Base-by-base conservation (phyloP, 2,329 filamentous ascomycete genomes). In the Fusarium miscanthi region DNA sequence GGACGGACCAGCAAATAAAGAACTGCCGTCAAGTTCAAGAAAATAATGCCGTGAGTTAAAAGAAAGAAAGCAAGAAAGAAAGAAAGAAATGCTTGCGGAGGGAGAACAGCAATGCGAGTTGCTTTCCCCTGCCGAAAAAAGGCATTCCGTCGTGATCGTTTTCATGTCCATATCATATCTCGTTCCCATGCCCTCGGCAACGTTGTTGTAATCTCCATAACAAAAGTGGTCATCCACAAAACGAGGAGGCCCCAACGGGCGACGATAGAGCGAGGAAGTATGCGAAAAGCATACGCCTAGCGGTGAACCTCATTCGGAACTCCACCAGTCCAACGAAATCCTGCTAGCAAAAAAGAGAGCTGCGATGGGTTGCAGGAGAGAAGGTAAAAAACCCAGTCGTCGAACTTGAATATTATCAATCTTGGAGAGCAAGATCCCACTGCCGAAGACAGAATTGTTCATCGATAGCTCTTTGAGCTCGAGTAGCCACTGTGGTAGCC, bases 381-480 rank as follows among this genome's bases (percentile, higher is more conserved):
- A 67, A 88, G 83, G 73, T 86, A 87, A 42, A 76, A 76, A 69
- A 86, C 77, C 86, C 87, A 88, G 58, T 81, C 79, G 67, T 80
- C 70, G 64, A 87, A 82, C 62, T 82, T 79, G 74, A 87, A 88
- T 64, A 69, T 76, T 69, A 78, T 76, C 74, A 88, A 77, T 52
- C 82, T 81, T 35, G 82, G 81, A 69, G 75, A 79, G 76, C 79
- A 82, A 78, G 80, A 84, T 74, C 84, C 84, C 78, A 82, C 82
- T 79, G 81, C 80, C 84, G 82, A 86, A 87, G 87, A 88, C 84
- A 85, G 68, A 23, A 87, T 81, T 41, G 74, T 88, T 89, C 87
- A 89, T 77, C 86, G 83, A 74, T 85, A 84, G 80, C 82, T 82
- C 65, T 81, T 83, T 76, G 80, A 80, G 77, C 80, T 80, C 7